Evolutionary conservation across 441 rosid genomes (phyloP).

Genomic region (Syzygium syzygioides): DNA sequence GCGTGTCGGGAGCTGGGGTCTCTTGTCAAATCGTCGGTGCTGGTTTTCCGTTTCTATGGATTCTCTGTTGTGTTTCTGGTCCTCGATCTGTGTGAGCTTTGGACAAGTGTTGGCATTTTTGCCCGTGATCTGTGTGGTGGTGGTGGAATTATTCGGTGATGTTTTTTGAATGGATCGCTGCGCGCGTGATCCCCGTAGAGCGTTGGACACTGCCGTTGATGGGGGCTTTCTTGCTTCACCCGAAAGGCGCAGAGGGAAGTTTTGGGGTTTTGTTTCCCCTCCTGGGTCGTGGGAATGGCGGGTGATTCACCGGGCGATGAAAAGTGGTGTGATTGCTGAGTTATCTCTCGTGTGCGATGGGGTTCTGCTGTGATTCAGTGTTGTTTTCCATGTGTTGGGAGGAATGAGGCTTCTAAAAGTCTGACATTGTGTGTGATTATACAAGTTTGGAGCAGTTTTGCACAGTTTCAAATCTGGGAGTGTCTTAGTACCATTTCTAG

Average conservation of each 20-base stretch:
- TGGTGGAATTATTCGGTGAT: neutral
- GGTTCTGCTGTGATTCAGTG: neutral
- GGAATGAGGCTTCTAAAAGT: neutral
- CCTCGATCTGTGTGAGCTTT: neutral
- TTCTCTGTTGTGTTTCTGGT: neutral
- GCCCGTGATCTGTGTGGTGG: neutral
- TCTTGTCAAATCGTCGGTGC: neutral
- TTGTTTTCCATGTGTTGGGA: neutral
- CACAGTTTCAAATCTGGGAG: neutral
- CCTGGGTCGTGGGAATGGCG: neutral
- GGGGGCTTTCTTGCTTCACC: neutral
- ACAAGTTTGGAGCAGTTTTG: neutral
- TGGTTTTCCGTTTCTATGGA: neutral
- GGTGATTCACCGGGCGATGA: neutral
- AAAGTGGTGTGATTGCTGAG: neutral
- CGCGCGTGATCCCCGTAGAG: neutral
- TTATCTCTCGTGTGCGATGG: neutral
- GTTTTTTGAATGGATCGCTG: neutral
- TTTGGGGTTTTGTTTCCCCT: neutral
- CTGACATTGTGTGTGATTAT: neutral
- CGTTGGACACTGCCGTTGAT: neutral
- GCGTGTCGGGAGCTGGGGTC: neutral
- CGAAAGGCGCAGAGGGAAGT: neutral
- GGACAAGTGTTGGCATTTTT: neutral
- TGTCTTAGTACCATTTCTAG: neutral